Evolutionary conservation across 108 stramenopile species (phyloP).

Genomic region (Cyclotella baltica): DNA sequence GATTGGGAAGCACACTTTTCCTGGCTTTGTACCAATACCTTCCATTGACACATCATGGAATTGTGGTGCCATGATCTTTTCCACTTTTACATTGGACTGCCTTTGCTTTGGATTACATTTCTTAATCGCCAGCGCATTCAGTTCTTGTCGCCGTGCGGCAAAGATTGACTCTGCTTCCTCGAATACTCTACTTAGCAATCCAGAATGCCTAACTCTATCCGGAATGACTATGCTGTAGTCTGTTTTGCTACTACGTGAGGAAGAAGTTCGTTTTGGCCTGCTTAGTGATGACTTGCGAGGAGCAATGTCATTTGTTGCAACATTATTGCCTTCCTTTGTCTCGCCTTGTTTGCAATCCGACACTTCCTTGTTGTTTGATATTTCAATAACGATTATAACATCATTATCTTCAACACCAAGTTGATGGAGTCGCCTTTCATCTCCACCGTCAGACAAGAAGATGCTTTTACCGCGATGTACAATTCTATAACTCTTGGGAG

Average conservation of each 20-base stretch:
- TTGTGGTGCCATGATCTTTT: not conserved
- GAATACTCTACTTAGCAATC: not conserved
- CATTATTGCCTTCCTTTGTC: not conserved
- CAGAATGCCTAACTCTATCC: not conserved
- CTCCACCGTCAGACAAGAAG: not conserved
- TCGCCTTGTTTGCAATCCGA: not conserved
- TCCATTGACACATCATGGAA: not conserved
- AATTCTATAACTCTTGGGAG: not conserved
- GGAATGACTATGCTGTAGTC: not conserved
- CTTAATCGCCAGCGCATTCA: not conserved
- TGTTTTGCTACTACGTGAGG: not conserved
- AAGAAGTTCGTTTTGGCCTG: not conserved
- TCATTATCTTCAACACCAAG: not conserved
- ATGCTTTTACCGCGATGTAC: not conserved
- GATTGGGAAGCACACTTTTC: not conserved
- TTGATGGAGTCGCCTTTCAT: not conserved
- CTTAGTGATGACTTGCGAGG: not conserved
- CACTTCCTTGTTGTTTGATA: not conserved
- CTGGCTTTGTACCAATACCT: not conserved
- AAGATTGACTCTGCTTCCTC: not conserved
- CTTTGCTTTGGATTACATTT: slow-evolving; percentile 6
- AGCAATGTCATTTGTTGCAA: not conserved
- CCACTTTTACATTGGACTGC: not conserved
- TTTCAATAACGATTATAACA: not conserved
- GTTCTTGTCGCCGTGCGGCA: not conserved